These are phyloP conservation scores for Colletotrichum falcatum DNA, from an alignment of 2,329 filamentous ascomycete species.

Conservation along the genomic window DNA sequence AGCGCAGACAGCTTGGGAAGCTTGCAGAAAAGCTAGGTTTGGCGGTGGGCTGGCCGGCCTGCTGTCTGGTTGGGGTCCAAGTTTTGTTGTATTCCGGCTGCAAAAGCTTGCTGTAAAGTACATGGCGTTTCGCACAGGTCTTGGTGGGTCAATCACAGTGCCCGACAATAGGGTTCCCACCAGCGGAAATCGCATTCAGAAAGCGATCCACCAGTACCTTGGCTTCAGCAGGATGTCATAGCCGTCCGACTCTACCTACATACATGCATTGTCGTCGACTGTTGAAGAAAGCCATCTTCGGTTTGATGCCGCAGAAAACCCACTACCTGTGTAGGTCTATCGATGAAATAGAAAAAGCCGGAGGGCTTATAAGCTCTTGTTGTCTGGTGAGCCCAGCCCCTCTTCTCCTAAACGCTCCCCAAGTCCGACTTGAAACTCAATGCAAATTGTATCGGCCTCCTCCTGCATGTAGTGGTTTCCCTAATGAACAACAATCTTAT, in stretches of 20 bases:
- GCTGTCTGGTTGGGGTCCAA: conserved; percentile 1
- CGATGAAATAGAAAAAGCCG: background rate
- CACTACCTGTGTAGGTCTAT: background rate
- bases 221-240: conserved; percentile 30
- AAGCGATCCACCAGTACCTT: conserved; percentile 7
- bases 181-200: conserved; percentile 15
- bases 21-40: conserved; percentile 39
- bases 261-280: no score
- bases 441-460: background rate
- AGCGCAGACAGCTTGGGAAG: conserved; percentile 27
- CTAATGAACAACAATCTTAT: background rate
- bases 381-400: background rate
- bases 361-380: background rate
- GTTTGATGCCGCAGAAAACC: background rate
- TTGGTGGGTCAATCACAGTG: conserved; percentile 21
- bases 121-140: background rate
- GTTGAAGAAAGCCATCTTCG: background rate
- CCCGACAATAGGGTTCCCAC: conserved; percentile 1
- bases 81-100: background rate
- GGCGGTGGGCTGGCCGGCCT: conserved; percentile 3
- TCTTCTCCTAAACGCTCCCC: no score
- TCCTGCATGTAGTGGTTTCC: background rate
- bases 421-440: background rate
- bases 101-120: conserved; percentile 9
- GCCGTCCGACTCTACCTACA: background rate